A percentile compares a stretch with the other conserved stretches of the same genome.
Evolutionary conservation across 2,329 filamentous ascomycete genomes (phyloP).

Genomic region (Diaporthe velutina): DNA sequence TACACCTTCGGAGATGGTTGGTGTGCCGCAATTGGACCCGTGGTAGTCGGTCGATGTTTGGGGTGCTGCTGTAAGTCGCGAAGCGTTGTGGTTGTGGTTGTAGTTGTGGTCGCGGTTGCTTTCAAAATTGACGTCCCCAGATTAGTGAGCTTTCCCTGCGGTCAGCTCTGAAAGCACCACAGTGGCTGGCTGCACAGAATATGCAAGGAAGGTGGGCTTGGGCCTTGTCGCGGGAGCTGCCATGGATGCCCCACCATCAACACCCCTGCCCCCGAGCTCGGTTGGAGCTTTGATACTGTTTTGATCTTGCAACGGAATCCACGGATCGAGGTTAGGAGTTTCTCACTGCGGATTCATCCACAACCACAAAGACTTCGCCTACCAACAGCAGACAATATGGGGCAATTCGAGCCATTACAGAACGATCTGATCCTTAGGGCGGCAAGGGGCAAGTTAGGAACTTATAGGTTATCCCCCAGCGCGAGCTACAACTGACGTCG

Average conservation of each 20-base stretch:
- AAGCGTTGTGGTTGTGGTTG: not conserved
- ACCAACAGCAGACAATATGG: conserved; percentile 34
- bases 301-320: not conserved
- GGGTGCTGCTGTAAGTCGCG: not conserved
- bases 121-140: conserved; percentile 4
- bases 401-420: conserved; percentile 81
- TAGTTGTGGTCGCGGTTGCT: not conserved
- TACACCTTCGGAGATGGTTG: not conserved
- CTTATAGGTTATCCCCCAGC: not conserved
- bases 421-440: conserved; percentile 94
- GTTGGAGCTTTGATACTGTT: conserved; percentile 8
- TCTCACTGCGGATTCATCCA: not conserved
- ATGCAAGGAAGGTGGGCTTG: not conserved
- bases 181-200: not conserved
- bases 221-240: not conserved
- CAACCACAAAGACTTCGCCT: conserved; percentile 7
- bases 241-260: not conserved
- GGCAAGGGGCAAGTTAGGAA: conserved; percentile 78
- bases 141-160: conserved; percentile 13
- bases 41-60: not conserved
- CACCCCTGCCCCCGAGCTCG: conserved; percentile 18
- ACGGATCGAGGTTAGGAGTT: conserved; percentile 3
- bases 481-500: conserved; percentile 24
- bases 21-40: conserved; percentile 1
- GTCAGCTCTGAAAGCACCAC: conserved; percentile 15